These are phyloP conservation scores for Plantago major DNA, from an alignment of 257 asterid genomes.

Conservation along the genomic window DNA sequence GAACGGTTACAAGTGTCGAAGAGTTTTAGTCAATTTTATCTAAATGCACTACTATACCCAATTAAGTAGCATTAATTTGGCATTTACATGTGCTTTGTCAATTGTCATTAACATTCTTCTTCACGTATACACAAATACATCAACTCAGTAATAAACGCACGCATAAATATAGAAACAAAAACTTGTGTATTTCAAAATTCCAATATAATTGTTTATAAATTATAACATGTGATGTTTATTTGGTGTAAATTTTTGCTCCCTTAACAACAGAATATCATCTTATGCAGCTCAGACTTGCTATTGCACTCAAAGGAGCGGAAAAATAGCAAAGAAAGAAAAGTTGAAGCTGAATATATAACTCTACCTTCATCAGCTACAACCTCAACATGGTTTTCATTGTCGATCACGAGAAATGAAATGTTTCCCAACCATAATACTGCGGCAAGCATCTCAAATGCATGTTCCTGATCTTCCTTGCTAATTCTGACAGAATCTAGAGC, in stretches of 20 bases:
- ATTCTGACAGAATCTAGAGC: constrained; percentile 60
- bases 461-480: constrained; percentile 69
- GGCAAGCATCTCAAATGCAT: constrained; percentile 80
- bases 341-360: constrained; percentile 21
- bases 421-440: constrained; percentile 97
- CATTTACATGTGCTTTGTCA: too few species aligned
- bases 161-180: too few species aligned
- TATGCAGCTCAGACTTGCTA: constrained; percentile 5
- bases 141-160: too few species aligned
- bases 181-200: not conserved
- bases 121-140: too few species aligned
- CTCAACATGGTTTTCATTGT: constrained; percentile 70
- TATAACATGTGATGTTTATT: too few species aligned
- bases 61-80: too few species aligned
- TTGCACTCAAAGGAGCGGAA: constrained; percentile 19
- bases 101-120: too few species aligned
- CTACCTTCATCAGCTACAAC: constrained; percentile 85
- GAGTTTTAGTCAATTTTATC: too few species aligned
- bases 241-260: not conserved
- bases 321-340: not conserved
- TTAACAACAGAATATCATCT: constrained; percentile 5
- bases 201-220: not conserved
- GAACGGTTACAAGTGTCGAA: too few species aligned
- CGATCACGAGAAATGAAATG: constrained; percentile 64
- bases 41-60: too few species aligned